Evolutionary conservation across 176 grass and related monocot genomes (phyloP), one percentile per base, ranked within the genome.

Genomic region (Paspalum vaginatum): DNA sequence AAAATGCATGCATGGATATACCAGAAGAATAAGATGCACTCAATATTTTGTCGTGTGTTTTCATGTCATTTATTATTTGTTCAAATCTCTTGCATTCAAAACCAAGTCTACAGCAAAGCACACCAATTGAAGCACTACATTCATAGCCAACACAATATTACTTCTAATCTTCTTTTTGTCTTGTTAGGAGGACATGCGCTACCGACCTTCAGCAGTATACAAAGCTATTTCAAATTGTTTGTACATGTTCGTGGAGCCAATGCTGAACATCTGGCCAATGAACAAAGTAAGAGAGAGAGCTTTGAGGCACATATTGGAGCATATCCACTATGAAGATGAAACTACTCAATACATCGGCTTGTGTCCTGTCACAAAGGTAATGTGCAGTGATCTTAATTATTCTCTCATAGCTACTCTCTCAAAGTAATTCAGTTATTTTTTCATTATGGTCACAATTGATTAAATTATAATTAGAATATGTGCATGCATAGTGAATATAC

Each of bases 291-390:
- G 90, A 61, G 70, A 87, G 27, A 80, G 49, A 73, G 83, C 83
- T 81, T 8, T 92, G 45, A 65, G 37, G 8, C 82, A 70, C n/a
- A 59, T 77, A 2, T 67, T 89, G 17, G 68, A 89, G 42, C 87
- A 92, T 64, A 80, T 92, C 63, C 87, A 89, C 51, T 92, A 92
- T 32, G 90, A 92, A 60, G 90, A 92, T 49, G 87, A 87, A 38
- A 86, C 71, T 24, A 89, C 79, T 50, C 63, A 67, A 22, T 92
- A 89, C 38, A 39, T 92, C 54, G 82, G 87, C 46, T 41, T 92
- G 15, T 81, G 87, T 81, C 68, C 79, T 5, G 63, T 89, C 25
- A 89, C 75, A 26, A 92, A 92, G 83, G 90, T 91, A 49, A 11
- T 6, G 10, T 22, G 7, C 10, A 16, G 0, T 72, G 0, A 5